Evolutionary conservation across 352 stramenopile genomes (phyloP).

Genomic region (Phytopythium litorale): DNA sequence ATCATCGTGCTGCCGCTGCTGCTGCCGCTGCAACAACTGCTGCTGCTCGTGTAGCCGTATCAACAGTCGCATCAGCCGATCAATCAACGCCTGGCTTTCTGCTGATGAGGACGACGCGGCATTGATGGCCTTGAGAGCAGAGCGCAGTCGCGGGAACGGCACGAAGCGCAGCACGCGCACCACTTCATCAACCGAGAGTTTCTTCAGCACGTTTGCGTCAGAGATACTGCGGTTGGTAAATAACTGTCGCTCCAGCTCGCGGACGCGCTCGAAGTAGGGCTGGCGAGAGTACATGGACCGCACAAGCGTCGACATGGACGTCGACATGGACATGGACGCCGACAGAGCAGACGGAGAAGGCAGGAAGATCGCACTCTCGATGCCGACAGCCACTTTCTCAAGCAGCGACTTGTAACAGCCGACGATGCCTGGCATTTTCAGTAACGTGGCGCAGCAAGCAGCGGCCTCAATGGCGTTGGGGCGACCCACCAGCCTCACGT

Average conservation of each 20-base stretch:
- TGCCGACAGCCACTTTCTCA: conserved; percentile 55
- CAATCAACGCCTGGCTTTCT: neutral
- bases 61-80: conserved; percentile 23
- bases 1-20: conserved; percentile 9
- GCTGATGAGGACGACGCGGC: neutral
- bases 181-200: conserved; percentile 41
- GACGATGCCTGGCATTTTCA: conserved; percentile 79
- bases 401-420: conserved; percentile 64
- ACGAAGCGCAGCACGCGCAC: conserved; percentile 39
- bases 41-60: conserved; percentile 17
- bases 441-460: conserved; percentile 67
- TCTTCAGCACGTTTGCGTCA: conserved; percentile 31
- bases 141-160: conserved; percentile 28
- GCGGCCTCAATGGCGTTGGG: conserved; percentile 72
- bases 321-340: conserved; percentile 31
- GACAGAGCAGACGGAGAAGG: conserved; percentile 10
- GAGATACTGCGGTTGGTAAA: conserved; percentile 35
- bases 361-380: conserved; percentile 60
- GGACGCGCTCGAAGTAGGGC: conserved; percentile 66
- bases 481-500: conserved; percentile 36
- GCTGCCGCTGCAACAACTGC: conserved; percentile 9
- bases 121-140: conserved; percentile 21
- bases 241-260: conserved; percentile 46
- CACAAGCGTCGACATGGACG: conserved; percentile 53
- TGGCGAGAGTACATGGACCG: conserved; percentile 48